These are phyloP conservation scores for Aureobasidium musti DNA, from an alignment of 2,329 filamentous ascomycete species.

Conservation along the genomic window DNA sequence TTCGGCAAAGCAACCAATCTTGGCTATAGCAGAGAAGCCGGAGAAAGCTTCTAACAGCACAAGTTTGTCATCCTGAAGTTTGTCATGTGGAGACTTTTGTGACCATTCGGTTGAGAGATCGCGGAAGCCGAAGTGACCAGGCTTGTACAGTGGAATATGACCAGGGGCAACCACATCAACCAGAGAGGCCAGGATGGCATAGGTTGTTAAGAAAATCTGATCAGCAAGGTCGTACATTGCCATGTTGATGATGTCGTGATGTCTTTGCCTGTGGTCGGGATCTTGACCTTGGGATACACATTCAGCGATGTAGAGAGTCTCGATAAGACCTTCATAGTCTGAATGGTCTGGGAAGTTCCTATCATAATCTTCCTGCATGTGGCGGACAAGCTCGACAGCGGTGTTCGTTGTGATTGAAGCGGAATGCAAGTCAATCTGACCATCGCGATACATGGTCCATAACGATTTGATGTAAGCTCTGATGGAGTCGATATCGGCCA, in stretches of 20 bases:
- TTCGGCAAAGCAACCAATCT: background rate
- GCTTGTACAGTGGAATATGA: slow-evolving; percentile 1
- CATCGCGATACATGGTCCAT: background rate
- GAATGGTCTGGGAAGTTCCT: background rate
- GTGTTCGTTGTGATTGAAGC: background rate
- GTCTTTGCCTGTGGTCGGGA: background rate
- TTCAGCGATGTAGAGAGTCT: background rate
- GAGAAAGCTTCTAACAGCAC: background rate
- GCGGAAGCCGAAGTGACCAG: background rate
- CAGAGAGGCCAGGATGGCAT: background rate
- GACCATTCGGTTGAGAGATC: slow-evolving; percentile 2
- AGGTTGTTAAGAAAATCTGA: background rate
- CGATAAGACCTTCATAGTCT: background rate
- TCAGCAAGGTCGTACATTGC: slow-evolving; percentile 3
- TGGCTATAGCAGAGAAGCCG: background rate
- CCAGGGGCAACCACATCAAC: background rate
- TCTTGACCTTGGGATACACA: background rate
- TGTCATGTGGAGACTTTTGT: background rate
- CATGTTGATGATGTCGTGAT: background rate
- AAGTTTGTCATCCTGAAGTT: background rate
- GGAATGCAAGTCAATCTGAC: background rate
- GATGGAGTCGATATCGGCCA: background rate
- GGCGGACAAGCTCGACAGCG: background rate
- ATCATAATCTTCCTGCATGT: slow-evolving; percentile 4
- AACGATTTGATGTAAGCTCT: background rate